Base-by-base conservation (phyloP, 2,329 filamentous ascomycete genomes). In the Scytalidium sp. region DNA sequence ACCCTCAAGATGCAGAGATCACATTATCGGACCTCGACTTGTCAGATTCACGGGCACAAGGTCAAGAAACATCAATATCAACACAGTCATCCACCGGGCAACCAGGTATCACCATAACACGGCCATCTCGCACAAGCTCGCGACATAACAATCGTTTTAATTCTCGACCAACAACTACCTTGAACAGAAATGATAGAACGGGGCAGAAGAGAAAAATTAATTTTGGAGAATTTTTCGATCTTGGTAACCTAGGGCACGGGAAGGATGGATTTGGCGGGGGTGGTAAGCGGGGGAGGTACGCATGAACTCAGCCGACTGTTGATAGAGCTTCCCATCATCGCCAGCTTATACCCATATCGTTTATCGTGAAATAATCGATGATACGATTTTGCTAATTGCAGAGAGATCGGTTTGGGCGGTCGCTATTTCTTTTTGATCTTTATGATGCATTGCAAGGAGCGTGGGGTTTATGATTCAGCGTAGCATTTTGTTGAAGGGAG, bases 141-240 rank as follows among this genome's bases (percentile, higher is more conserved):
- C 56, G 64, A 47, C 61, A 66, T 47, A 61, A 56, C 44, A 64
- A 55, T 36, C 60, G 60, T 44, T 47, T 56, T 15, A 36, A 36
- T 15, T 36, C 32, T 15, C 32, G 32, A 15, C 32, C 32, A 6
- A 36, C 32, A 36, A n/a, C 32, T 36, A 47, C 53, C 23, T 36
- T 53, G 19, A 55, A 36, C 7, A 52, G 58, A 3, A 58, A 88
- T 8, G 83, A 83, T 3, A 78, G 78, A 51, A 81, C 85, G 8
- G 88, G 88, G 2, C 78, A 83, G 58, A 93, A 93, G 67, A 79
- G 88, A 40, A 81, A 87, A 60, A 78, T 89, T 58, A 86, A 88
- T 59, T 79, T 88, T 60, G 81, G 83, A 20, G 88, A 92, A 61
- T 84, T 90, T 47, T 91, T 91, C 63, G 87, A 90, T 61, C 72